A percentile compares a stretch with the other conserved stretches of the same genome.
Conservation (phyloP, 805 yeast genomes). For the Wickerhamiella dianesei region DNA sequence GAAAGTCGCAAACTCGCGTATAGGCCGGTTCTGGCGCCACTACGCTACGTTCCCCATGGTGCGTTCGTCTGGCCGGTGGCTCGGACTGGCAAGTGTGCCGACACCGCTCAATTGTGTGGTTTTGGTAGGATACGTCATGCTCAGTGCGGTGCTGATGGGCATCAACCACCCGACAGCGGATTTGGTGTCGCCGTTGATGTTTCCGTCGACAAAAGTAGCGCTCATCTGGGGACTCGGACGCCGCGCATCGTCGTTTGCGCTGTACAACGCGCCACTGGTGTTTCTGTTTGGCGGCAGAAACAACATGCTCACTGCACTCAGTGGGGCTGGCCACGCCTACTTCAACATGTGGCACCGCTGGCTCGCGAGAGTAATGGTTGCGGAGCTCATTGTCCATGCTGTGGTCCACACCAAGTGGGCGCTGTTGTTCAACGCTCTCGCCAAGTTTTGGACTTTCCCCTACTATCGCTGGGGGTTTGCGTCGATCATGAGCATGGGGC, state of each 20-base stretch:
- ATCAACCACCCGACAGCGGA: slow-evolving; percentile 21
- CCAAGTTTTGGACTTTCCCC: slow-evolving; percentile 13
- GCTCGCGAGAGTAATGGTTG: slow-evolving; percentile 30
- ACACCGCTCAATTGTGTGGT: slow-evolving; percentile 25
- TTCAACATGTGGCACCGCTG: slow-evolving; percentile 48
- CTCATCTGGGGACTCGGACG: slow-evolving; percentile 6
- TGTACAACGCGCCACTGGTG: slow-evolving; percentile 25
- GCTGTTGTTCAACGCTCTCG: slow-evolving; percentile 20
- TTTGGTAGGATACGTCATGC: slow-evolving; percentile 24
- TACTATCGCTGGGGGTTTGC: slow-evolving; percentile 18
- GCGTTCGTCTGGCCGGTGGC: slow-evolving; percentile 1
- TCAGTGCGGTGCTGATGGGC: slow-evolving; percentile 24
- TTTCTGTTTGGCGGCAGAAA: slow-evolving; percentile 53
- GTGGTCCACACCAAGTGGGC: slow-evolving; percentile 15
- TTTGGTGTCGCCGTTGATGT: slow-evolving; percentile 6
- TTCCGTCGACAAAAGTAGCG: slow-evolving; percentile 14
- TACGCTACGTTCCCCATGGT: slow-evolving; percentile 4
- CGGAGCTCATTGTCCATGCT: slow-evolving; percentile 34
- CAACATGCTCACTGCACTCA: slow-evolving; percentile 44
- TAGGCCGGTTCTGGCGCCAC: slow-evolving; percentile 2
- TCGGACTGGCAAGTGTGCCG: slow-evolving; percentile 5
- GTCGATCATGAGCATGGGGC: slow-evolving; percentile 27
- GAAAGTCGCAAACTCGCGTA: not conserved
- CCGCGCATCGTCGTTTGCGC: slow-evolving; percentile 11
- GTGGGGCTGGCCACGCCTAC: slow-evolving; percentile 47